phyloP scores from a whole-genome alignment of 805 yeast species.

The Yamadazyma sp. region DNA sequence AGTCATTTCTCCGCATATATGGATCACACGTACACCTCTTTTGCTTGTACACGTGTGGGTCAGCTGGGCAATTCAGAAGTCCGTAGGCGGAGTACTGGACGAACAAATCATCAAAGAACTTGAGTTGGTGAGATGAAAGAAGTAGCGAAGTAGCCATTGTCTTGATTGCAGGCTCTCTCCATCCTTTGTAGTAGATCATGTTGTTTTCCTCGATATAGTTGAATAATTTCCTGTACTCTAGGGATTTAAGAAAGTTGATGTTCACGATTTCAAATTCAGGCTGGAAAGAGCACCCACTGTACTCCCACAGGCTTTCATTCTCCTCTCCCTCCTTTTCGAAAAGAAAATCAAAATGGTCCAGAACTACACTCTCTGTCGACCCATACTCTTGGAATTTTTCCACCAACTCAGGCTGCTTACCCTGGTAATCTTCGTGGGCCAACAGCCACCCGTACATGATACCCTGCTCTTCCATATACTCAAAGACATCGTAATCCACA shows the following conservation, averaged over 20 bases:
- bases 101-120: conserved; percentile 17
- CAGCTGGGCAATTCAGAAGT: conserved; percentile 16
- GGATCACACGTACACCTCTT: conserved; percentile 16
- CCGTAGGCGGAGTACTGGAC: conserved; percentile 11
- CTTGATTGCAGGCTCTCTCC: conserved; percentile 17
- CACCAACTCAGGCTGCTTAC: conserved; percentile 13
- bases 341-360: conserved; percentile 13
- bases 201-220: conserved; percentile 13
- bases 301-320: conserved; percentile 16
- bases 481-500: conserved; percentile 25
- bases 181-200: conserved; percentile 15
- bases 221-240: conserved; percentile 15
- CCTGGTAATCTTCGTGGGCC: conserved; percentile 12
- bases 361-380: conserved; percentile 6
- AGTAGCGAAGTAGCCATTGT: conserved; percentile 17
- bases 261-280: conserved; percentile 17
- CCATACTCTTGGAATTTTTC: conserved; percentile 10
- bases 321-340: conserved; percentile 2
- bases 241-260: conserved; percentile 12
- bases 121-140: conserved; percentile 10
- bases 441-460: conserved; percentile 24
- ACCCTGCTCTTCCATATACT: conserved; percentile 22
- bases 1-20: neutral
- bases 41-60: conserved; percentile 10
- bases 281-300: conserved; percentile 13